Evolutionary conservation across 2,329 filamentous ascomycete species (phyloP).

Genomic region (Aspergillus awamori): DNA sequence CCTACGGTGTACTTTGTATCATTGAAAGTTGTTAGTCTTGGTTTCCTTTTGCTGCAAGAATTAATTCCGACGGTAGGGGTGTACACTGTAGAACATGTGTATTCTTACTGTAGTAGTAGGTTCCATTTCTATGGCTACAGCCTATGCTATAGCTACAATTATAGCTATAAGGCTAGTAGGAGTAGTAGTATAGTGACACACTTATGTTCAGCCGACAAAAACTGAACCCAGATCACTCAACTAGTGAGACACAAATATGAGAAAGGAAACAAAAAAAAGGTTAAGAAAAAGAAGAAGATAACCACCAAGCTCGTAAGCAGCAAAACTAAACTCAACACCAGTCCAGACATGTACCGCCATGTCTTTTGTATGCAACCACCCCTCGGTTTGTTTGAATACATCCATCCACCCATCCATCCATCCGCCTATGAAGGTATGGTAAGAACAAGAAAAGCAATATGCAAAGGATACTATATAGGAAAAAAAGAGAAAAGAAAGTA

Average conservation of each 20-base stretch:
- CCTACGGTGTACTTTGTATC: too few relatives aligned
- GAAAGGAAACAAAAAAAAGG: constrained; percentile 1
- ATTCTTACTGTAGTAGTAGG: too few relatives aligned
- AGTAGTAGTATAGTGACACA: too few relatives aligned
- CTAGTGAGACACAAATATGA: constrained; percentile 13
- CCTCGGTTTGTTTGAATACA: constrained; percentile 1
- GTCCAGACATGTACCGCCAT: constrained; percentile 3
- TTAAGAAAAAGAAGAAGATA: neutral
- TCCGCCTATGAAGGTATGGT: too few relatives aligned
- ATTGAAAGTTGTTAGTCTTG: too few relatives aligned
- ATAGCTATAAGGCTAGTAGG: too few relatives aligned
- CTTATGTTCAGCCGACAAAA: too few relatives aligned
- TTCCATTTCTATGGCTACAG: too few relatives aligned
- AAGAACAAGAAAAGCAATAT: constrained; percentile 9
- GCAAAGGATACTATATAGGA: neutral
- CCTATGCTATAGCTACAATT: too few relatives aligned
- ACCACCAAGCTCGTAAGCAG: constrained; percentile 5
- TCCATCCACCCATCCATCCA: neutral
- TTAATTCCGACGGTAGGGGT: too few relatives aligned
- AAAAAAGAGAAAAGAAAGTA: constrained; percentile 4
- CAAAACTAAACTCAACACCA: neutral
- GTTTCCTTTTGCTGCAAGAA: too few relatives aligned
- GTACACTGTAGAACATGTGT: too few relatives aligned
- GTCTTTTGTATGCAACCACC: constrained; percentile 11
- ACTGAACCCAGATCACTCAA: neutral